These are phyloP conservation scores for Aspergillus pseudoglaucus DNA, from an alignment of 2,329 filamentous ascomycete genomes.

Conservation along the genomic window DNA sequence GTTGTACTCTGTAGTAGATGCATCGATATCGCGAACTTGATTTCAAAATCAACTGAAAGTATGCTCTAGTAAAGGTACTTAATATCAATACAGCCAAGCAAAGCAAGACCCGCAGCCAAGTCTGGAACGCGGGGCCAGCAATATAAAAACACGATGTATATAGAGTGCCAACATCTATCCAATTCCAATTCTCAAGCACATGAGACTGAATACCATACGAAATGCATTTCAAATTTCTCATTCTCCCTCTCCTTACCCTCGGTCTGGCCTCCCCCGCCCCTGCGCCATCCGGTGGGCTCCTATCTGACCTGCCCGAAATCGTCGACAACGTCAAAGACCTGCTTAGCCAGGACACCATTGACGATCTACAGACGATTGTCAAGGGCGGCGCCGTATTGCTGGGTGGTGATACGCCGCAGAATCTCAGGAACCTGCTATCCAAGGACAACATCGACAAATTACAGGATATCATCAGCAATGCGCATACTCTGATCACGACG, in stretches of 20 bases:
- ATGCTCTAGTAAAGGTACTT: too few species aligned
- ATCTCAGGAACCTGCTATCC: slow-evolving; percentile 20
- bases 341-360: slow-evolving; percentile 17
- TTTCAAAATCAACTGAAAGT: too few species aligned
- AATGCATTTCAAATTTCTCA: slow-evolving; percentile 12
- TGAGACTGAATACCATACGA: not conserved
- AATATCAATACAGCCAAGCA: not conserved
- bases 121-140: not conserved
- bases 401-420: slow-evolving; percentile 22
- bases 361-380: slow-evolving; percentile 21
- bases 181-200: not conserved
- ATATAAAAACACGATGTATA: not conserved
- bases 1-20: too few species aligned
- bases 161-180: not conserved
- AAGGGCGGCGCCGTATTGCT: slow-evolving; percentile 23
- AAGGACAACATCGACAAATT: slow-evolving; percentile 19
- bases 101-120: not conserved
- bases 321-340: slow-evolving; percentile 21
- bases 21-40: too few species aligned
- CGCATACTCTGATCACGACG: slow-evolving; percentile 19
- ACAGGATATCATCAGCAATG: slow-evolving; percentile 19
- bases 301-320: slow-evolving; percentile 20
- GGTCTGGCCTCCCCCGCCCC: slow-evolving; percentile 15
- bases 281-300: slow-evolving; percentile 13
- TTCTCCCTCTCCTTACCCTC: slow-evolving; percentile 14